These are phyloP conservation scores for Moesziomyces globuligerus DNA, from an alignment of 1,284 basidiomycete genomes.

Conservation along the genomic window DNA sequence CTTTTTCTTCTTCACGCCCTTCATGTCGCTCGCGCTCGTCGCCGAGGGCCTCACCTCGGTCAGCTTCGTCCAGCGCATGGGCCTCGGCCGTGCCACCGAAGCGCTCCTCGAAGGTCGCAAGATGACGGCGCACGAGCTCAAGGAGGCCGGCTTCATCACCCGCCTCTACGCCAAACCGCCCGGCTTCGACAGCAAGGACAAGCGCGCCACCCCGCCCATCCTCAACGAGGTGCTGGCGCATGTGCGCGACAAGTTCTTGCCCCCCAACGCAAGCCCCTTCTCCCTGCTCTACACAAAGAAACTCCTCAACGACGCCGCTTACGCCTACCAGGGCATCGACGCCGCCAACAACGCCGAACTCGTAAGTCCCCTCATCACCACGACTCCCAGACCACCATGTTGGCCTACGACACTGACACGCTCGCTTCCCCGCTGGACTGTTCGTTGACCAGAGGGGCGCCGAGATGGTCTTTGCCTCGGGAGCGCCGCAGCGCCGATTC, in stretches of 20 bases:
- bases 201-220: constrained; percentile 35
- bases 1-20: constrained; percentile 55
- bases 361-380: constrained; percentile 20
- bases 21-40: constrained; percentile 51
- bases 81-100: constrained; percentile 49
- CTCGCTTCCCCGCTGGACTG: no score
- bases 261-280: constrained; percentile 41
- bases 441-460: constrained; percentile 35
- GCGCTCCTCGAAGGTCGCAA: constrained; percentile 45
- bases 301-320: constrained; percentile 48
- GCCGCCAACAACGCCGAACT: constrained; percentile 49
- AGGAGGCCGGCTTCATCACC: constrained; percentile 51
- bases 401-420: constrained; percentile 1
- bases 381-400: neutral
- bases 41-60: constrained; percentile 45
- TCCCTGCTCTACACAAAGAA: constrained; percentile 53
- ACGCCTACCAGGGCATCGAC: constrained; percentile 30
- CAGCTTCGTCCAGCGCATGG: constrained; percentile 47
- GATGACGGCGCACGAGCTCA: constrained; percentile 43
- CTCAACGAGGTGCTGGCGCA: constrained; percentile 35
- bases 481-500: constrained; percentile 40
- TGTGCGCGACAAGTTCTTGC: constrained; percentile 35
- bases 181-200: constrained; percentile 21
- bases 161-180: constrained; percentile 34
- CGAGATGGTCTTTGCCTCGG: constrained; percentile 45